Base-by-base conservation (phyloP, 2,329 filamentous ascomycete genomes). In the Xylaria sp. region DNA sequence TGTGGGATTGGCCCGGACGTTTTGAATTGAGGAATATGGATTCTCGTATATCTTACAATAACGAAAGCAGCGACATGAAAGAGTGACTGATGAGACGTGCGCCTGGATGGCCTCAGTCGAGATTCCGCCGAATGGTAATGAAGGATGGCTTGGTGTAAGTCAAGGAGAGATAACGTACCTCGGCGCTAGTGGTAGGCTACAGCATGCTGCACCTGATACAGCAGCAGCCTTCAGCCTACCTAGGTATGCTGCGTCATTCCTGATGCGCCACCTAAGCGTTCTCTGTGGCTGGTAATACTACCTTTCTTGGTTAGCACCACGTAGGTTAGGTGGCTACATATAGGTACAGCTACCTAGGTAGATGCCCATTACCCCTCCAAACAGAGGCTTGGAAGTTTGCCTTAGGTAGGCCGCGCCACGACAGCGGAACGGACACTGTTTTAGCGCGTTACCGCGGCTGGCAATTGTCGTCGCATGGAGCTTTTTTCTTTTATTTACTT, bases 401-500 rank as follows among this genome's bases (percentile, higher is more conserved):
- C 41, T n/a, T 28, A 46, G 41, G 41, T 46, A 46, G 41, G 46
- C 8, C 3, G 2, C 18, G 46, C 46, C n/a, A 48, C n/a, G 46
- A 23, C n/a, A n/a, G 46, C n/a, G n/a, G n/a, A n/a, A 48, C 46
- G 46, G 46, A 48, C 46, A 23, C 46, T 48, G 46, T 20, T 54
- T 54, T 54, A 54, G 51, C 51, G 51, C 51, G 25, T n/a, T 33
- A n/a, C 25, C 51, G 31, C 28, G 15, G 28, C 12, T 28, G 51
- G 18, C 28, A 18, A 33, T 18, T 18, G 15, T 33, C 9, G 25
- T 31, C 15, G 51, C 51, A 33, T 43, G 56, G 41, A 56, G 55
- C 52, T 61, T 66, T 61, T 60, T 64, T 62, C 48, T 54, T 64
- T 67, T 67, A 61, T 54, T 57, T 67, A 41, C 51, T 62, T 66